Evolutionary conservation across 2,329 filamentous ascomycete species (phyloP).

Genomic region (Aspergillus eucalypticola): DNA sequence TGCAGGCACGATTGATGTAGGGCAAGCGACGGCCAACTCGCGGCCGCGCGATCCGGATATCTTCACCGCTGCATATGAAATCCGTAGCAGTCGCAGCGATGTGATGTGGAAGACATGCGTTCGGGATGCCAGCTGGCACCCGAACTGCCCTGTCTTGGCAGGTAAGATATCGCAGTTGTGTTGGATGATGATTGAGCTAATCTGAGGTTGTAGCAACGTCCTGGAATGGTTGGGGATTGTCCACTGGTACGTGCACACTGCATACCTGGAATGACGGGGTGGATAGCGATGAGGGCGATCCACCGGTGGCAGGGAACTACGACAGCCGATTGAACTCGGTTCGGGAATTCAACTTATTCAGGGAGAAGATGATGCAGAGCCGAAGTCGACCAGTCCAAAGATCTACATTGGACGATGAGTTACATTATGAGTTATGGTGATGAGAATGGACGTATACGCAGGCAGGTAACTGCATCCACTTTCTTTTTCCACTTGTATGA

Average conservation of each 20-base stretch:
- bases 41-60: conserved; percentile 57
- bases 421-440: conserved; percentile 13
- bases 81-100: conserved; percentile 52
- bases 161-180: conserved; percentile 44
- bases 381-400: conserved; percentile 18
- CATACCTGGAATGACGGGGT: conserved; percentile 73
- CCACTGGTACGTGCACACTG: conserved; percentile 72
- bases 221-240: conserved; percentile 76
- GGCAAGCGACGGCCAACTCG: conserved; percentile 65
- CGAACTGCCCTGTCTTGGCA: conserved; percentile 75
- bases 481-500: background rate
- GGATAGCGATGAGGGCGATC: conserved; percentile 63
- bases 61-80: conserved; percentile 58
- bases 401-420: conserved; percentile 4
- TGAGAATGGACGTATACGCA: background rate
- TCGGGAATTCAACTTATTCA: conserved; percentile 45
- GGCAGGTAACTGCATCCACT: background rate
- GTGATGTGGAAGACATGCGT: conserved; percentile 74
- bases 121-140: conserved; percentile 88
- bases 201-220: conserved; percentile 63
- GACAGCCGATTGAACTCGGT: conserved; percentile 59
- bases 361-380: conserved; percentile 21
- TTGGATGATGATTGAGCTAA: background rate
- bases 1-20: conserved; percentile 76
- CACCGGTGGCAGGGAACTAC: conserved; percentile 60